Evolutionary conservation across 345 rosid genomes (phyloP).

Genomic region (Clarkia xantiana): DNA sequence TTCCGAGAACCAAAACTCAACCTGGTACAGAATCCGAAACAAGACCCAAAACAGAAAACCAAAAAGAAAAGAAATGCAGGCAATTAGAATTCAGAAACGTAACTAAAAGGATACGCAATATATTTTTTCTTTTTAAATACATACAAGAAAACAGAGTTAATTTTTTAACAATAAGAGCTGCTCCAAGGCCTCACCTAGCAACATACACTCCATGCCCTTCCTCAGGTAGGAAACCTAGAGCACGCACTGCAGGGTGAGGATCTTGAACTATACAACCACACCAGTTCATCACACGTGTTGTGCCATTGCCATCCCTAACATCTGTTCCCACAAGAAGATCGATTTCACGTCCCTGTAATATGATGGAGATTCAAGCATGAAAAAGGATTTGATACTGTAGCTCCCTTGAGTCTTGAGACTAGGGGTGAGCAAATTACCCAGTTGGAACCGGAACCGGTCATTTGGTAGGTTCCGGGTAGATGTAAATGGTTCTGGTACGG

Average conservation of each 20-base stretch:
- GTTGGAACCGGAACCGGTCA: too few relatives aligned
- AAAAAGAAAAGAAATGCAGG: too few relatives aligned
- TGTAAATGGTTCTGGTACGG: too few relatives aligned
- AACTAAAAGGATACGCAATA: too few relatives aligned
- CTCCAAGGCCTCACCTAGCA: conserved; percentile 30
- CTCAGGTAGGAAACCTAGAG: conserved; percentile 93
- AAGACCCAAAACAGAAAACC: too few relatives aligned
- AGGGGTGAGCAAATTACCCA: conserved; percentile 7
- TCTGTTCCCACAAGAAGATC: conserved; percentile 76
- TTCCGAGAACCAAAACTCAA: too few relatives aligned
- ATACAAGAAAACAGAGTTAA: too few relatives aligned
- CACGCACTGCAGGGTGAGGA: conserved; percentile 83
- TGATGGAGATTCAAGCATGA: conserved; percentile 8
- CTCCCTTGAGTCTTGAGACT: conserved; percentile 8
- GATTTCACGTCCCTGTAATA: conserved; percentile 60
- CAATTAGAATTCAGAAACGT: too few relatives aligned
- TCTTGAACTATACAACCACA: conserved; percentile 88
- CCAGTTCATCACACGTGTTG: conserved; percentile 71
- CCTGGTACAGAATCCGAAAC: too few relatives aligned
- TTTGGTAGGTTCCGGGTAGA: too few relatives aligned
- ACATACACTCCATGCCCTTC: conserved; percentile 96
- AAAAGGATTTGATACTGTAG: not conserved
- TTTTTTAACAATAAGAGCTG: too few relatives aligned
- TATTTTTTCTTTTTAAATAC: too few relatives aligned
- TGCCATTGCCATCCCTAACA: conserved; percentile 81